Conservation (phyloP, 345 rosid species). For the Gossypium australe region DNA sequence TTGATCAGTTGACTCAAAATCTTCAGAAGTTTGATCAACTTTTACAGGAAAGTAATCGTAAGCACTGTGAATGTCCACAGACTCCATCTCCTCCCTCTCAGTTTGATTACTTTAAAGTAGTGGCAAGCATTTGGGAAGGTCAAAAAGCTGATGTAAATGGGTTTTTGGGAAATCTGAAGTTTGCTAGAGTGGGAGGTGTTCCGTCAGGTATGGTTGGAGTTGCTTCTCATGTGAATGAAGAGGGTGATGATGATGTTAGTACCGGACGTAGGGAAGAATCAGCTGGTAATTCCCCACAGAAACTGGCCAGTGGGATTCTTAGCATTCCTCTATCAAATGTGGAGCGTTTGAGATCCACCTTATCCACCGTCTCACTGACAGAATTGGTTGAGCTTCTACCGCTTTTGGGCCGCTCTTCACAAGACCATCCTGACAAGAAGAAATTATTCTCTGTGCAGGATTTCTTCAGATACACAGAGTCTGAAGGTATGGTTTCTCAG, state of each 20-base stretch:
- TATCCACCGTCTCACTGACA: slow-evolving; percentile 72
- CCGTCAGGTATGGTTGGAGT: slow-evolving; percentile 73
- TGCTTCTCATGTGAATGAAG: slow-evolving; percentile 56
- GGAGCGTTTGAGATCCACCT: slow-evolving; percentile 80
- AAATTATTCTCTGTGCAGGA: slow-evolving; percentile 91
- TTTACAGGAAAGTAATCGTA: slow-evolving; percentile 24
- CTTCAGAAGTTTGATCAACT: slow-evolving; percentile 50
- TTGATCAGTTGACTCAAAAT: slow-evolving; percentile 47
- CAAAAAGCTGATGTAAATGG: slow-evolving; percentile 71
- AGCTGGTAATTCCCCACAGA: slow-evolving; percentile 56
- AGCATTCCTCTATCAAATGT: slow-evolving; percentile 91
- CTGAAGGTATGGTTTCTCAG: slow-evolving; percentile 68
- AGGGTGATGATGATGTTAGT: slow-evolving; percentile 45
- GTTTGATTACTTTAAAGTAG: slow-evolving; percentile 42
- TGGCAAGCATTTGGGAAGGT: slow-evolving; percentile 70
- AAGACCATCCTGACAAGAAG: slow-evolving; percentile 93
- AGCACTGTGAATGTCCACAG: slow-evolving; percentile 16
- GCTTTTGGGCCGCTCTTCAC: slow-evolving; percentile 66
- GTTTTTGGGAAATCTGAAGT: slow-evolving; percentile 72
- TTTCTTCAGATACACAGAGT: slow-evolving; percentile 95
- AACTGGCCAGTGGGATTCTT: slow-evolving; percentile 67
- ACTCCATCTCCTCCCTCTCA: slow-evolving; percentile 9
- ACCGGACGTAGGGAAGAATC: slow-evolving; percentile 46
- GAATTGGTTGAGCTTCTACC: slow-evolving; percentile 92
- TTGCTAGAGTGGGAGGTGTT: slow-evolving; percentile 89